Evolutionary conservation across 345 rosid species (phyloP).

Genomic region (Rubroshorea leprosula): DNA sequence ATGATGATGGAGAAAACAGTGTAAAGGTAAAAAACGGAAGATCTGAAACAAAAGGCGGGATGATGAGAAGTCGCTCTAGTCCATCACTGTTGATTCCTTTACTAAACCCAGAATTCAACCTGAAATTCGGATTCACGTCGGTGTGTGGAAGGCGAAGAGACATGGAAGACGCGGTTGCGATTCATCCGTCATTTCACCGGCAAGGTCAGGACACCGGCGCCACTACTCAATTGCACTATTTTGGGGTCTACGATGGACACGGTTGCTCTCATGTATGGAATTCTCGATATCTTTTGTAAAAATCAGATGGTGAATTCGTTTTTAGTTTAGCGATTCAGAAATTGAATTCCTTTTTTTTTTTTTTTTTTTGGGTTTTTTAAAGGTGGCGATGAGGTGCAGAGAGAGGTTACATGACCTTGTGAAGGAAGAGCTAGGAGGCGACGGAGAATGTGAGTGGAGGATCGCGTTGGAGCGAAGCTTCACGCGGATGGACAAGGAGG

Average conservation of each 20-base stretch:
- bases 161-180: slow-evolving; percentile 81
- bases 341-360: background rate
- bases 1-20: slow-evolving; percentile 20
- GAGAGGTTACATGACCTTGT: slow-evolving; percentile 63
- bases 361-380: background rate
- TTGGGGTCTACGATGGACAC: slow-evolving; percentile 74
- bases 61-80: slow-evolving; percentile 5
- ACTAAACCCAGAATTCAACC: slow-evolving; percentile 19
- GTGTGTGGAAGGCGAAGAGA: slow-evolving; percentile 83
- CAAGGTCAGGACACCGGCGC: slow-evolving; percentile 17
- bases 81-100: background rate
- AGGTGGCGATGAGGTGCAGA: slow-evolving; percentile 61
- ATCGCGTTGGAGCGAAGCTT: slow-evolving; percentile 58
- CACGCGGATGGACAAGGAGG: slow-evolving; percentile 51
- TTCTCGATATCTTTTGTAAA: background rate
- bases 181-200: slow-evolving; percentile 43
- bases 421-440: slow-evolving; percentile 37
- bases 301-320: background rate
- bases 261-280: slow-evolving; percentile 70
- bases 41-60: slow-evolving; percentile 5
- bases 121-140: slow-evolving; percentile 63
- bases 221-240: slow-evolving; percentile 40
- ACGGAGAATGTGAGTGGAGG: slow-evolving; percentile 38
- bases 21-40: background rate
- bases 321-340: background rate